phyloP scores from a whole-genome alignment of 805 yeast genomes.

The Ogataea parapolymorpha region DNA sequence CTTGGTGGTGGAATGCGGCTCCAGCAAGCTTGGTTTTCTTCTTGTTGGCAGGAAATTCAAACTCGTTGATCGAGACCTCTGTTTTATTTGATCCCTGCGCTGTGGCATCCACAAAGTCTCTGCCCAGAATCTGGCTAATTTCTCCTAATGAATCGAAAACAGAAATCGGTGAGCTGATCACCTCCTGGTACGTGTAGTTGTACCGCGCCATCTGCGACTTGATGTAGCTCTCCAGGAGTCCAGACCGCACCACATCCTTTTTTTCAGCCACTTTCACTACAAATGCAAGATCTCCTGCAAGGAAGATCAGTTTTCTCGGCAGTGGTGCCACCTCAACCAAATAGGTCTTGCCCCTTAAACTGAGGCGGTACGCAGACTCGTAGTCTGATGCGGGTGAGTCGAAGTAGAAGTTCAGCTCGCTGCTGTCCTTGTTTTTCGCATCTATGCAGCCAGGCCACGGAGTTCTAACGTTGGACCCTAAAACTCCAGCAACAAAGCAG shows the following conservation, averaged over 20 bases:
- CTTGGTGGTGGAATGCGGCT: constrained; percentile 30
- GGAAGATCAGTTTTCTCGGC: constrained; percentile 41
- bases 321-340: constrained; percentile 42
- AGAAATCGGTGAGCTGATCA: constrained; percentile 32
- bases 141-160: constrained; percentile 25
- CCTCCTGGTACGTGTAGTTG: constrained; percentile 25
- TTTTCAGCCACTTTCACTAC: constrained; percentile 35
- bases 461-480: constrained; percentile 39
- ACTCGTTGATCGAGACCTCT: constrained; percentile 22
- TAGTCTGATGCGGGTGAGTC: constrained; percentile 29
- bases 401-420: constrained; percentile 25
- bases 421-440: constrained; percentile 15
- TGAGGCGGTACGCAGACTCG: constrained; percentile 37
- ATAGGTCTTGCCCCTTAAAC: constrained; percentile 40
- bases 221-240: constrained; percentile 35
- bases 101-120: constrained; percentile 29
- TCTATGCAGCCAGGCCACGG: constrained; percentile 41
- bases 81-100: constrained; percentile 19
- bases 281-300: constrained; percentile 40
- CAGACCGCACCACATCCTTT: constrained; percentile 30
- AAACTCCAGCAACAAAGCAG: constrained; percentile 44
- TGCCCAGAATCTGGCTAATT: constrained; percentile 27
- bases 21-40: constrained; percentile 30
- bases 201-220: constrained; percentile 26
- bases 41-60: constrained; percentile 28